Evolutionary conservation across 2,329 filamentous ascomycete species (phyloP), one percentile per base, ranked within the genome.

Genomic region (Sporothrix globosa): DNA sequence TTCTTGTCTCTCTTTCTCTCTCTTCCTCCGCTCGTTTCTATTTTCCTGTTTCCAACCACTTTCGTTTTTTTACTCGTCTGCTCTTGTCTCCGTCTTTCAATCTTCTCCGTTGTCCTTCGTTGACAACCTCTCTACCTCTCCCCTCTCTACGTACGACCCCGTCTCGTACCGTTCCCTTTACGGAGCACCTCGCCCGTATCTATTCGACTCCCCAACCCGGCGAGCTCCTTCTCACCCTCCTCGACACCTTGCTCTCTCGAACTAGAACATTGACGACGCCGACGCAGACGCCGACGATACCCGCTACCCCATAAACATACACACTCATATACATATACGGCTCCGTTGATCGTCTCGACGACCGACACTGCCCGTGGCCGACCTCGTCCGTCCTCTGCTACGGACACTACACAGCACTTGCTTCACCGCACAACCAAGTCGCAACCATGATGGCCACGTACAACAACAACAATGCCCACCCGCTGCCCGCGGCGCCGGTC

Each of bases 371-470:
- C 50, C 50, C 13, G 24, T 11, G 11, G 52, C 19, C 24, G 52
- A 54, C 52, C 52, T 54, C 52, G 5, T 34, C 34, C 34, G 52
- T 27, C 52, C 27, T 50, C 48, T 9, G 9, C 19, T 6, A 10
- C 46, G 6, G 14, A 17, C 46, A 48, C 9, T 54, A n/a, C 19
- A 9, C 3, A 6, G 6, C 58, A 44, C 19, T 61, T n/a, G 58
- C 39, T 44, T 41, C 56, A 5, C 9, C 56, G 1, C 6, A 19
- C 56, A 60, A 60, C 52, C 14, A 34, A 67, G 30, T 34, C 24
- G 52, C 53, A 52, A 56, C 53, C 27, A 74, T 74, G 68, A 74
- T 74, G 73, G 71, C 74, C 24, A 72, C 73, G 50, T 71, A 73
- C 61, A 70, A 46, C 56, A 69, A 67, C 65, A 71, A 53, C 67